A percentile compares a stretch with the other conserved stretches of the same genome.
phyloP scores from a whole-genome alignment of 768 basidiomycete genomes.

The Termitomyces sp. region DNA sequence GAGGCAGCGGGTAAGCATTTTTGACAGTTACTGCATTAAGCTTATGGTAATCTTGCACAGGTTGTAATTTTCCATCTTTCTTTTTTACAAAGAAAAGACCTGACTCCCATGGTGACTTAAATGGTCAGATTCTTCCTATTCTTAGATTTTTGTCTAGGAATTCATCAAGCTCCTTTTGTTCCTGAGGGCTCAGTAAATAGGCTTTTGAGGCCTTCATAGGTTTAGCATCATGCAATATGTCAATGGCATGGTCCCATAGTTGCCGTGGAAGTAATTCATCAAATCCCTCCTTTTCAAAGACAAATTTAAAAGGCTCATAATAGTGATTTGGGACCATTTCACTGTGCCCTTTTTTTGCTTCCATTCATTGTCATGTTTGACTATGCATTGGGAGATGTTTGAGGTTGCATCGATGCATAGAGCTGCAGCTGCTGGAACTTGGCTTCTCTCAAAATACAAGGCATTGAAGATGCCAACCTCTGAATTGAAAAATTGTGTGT shows the following conservation, averaged over 20 bases:
- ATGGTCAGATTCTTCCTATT: neutral
- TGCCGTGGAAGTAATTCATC: slow-evolving; percentile 20
- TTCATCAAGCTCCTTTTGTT: neutral
- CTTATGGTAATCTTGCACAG: slow-evolving; percentile 24
- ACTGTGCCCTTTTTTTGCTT: no score
- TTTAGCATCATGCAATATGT: slow-evolving; percentile 20
- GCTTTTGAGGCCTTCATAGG: slow-evolving; percentile 15
- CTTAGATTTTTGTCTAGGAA: neutral
- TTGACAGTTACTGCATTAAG: no score
- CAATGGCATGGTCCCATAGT: slow-evolving; percentile 30
- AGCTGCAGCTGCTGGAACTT: no score
- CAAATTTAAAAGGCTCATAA: neutral
- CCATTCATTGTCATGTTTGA: no score
- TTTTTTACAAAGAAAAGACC: slow-evolving; percentile 17
- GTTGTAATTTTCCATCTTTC: slow-evolving; percentile 6
- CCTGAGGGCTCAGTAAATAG: slow-evolving; percentile 27
- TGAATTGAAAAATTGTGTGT: no score
- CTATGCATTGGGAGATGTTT: no score
- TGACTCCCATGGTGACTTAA: slow-evolving; percentile 14
- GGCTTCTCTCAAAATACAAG: no score
- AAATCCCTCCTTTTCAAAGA: slow-evolving; percentile 14
- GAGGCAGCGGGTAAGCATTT: no score
- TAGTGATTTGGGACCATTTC: no score
- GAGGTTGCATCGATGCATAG: no score
- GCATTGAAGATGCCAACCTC: no score